Conservation (phyloP, 257 asterid species). For the Penstemon eatonii region DNA sequence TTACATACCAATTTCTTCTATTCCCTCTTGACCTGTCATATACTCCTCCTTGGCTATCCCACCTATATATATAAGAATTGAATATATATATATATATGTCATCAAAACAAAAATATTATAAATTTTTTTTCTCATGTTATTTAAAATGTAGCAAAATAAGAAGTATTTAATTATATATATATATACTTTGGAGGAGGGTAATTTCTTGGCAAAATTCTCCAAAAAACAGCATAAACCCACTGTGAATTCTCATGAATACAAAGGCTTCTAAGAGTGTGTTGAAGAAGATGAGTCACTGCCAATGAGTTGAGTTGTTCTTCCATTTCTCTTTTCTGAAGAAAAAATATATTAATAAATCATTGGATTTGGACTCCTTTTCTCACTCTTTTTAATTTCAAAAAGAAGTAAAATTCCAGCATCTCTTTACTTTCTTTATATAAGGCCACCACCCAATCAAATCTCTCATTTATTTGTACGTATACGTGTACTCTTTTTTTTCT, state of each 20-base stretch:
- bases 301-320: conserved; percentile 85
- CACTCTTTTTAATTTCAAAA: conserved; percentile 35
- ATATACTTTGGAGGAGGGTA: conserved; percentile 98
- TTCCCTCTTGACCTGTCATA: conserved; percentile 97
- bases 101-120: conserved; percentile 14
- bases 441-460: conserved; percentile 47
- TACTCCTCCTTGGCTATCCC: conserved; percentile 95
- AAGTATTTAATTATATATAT: not conserved
- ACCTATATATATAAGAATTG: conserved; percentile 49
- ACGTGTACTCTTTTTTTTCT: not conserved
- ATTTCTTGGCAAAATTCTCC: conserved; percentile 98
- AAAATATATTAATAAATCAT: not conserved
- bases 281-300: conserved; percentile 96
- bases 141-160: not conserved
- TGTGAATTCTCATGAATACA: conserved; percentile 90
- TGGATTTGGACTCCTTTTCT: conserved; percentile 23
- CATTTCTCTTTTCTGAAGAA: conserved; percentile 30
- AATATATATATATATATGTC: conserved; percentile 19
- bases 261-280: conserved; percentile 90
- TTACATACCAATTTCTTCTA: conserved; percentile 81
- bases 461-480: conserved; percentile 25
- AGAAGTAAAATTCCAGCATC: conserved; percentile 65
- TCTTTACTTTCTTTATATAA: conserved; percentile 74
- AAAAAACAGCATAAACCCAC: conserved; percentile 99
- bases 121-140: not conserved